Conservation (phyloP, 768 basidiomycete species). For the Fibroporia radiculosa region DNA sequence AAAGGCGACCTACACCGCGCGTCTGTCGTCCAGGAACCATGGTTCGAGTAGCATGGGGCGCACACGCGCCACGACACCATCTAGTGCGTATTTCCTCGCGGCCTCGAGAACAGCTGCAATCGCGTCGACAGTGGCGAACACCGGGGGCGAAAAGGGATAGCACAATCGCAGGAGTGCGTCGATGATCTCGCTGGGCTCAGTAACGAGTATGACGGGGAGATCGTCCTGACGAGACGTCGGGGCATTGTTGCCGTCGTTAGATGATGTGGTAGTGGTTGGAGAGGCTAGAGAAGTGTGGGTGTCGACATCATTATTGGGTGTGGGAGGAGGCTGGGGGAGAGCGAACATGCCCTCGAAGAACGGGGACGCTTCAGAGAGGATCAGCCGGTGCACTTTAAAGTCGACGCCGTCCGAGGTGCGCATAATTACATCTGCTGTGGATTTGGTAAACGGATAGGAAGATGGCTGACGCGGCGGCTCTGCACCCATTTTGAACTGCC, state of each 20-base stretch:
- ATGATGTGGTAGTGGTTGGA: too few species aligned
- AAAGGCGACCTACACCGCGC: constrained; percentile 22
- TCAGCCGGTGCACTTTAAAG: constrained; percentile 22
- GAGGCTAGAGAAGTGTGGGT: too few species aligned
- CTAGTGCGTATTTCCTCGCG: constrained; percentile 14
- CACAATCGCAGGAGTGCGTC: constrained; percentile 16
- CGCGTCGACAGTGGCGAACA: constrained; percentile 2
- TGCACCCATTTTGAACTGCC: too few species aligned
- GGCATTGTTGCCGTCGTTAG: neutral
- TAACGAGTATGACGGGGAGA: neutral
- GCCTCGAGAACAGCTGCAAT: constrained; percentile 11
- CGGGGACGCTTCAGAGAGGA: constrained; percentile 26
- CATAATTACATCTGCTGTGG: constrained; percentile 21
- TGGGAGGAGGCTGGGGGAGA: constrained; percentile 23
- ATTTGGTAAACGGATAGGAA: constrained; percentile 13
- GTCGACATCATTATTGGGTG: too few species aligned
- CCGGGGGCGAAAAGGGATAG: constrained; percentile 25
- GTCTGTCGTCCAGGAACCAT: constrained; percentile 3
- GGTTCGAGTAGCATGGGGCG: constrained; percentile 9
- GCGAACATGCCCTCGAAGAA: constrained; percentile 27
- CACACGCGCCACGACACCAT: constrained; percentile 11
- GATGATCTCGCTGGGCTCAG: constrained; percentile 6
- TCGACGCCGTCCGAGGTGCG: constrained; percentile 21
- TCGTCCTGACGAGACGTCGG: neutral
- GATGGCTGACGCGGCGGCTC: neutral